These are phyloP conservation scores for Ciborinia camelliae DNA, from an alignment of 2,329 filamentous ascomycete genomes.

Conservation along the genomic window DNA sequence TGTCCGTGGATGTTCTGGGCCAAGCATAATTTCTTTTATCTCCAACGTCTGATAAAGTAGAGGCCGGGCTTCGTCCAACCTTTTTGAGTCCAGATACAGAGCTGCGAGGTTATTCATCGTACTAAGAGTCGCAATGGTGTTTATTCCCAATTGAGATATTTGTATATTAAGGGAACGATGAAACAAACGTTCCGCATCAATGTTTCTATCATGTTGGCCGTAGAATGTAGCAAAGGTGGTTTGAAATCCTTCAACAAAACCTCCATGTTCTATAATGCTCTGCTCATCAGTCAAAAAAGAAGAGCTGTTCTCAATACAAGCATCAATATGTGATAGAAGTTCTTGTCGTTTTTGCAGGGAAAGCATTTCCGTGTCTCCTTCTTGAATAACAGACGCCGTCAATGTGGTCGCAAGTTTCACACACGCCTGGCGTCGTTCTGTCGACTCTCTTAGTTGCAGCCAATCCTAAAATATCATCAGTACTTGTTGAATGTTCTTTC, in stretches of 20 bases:
- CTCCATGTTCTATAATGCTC: conserved; percentile 18
- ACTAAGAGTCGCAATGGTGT: conserved; percentile 20
- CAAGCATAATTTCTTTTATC: conserved; percentile 12
- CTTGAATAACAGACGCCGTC: conserved; percentile 3
- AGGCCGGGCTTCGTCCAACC: conserved; percentile 31
- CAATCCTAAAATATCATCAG: conserved; percentile 4
- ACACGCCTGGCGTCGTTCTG: background rate
- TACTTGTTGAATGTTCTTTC: background rate
- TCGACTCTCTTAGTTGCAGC: conserved; percentile 1
- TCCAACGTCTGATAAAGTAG: conserved; percentile 17
- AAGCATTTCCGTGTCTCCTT: background rate
- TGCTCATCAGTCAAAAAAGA: conserved; percentile 7
- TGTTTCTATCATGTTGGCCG: conserved; percentile 10
- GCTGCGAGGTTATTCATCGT: conserved; percentile 33
- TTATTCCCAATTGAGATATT: conserved; percentile 13
- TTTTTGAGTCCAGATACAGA: conserved; percentile 33
- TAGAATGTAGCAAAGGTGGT: conserved; percentile 20
- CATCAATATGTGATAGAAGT: conserved; percentile 13
- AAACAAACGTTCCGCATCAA: conserved; percentile 26
- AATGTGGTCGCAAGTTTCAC: background rate
- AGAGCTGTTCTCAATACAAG: conserved; percentile 7
- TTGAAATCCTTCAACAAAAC: conserved; percentile 2
- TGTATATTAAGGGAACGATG: conserved; percentile 18
- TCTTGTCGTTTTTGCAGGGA: conserved; percentile 8
- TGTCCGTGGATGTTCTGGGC: conserved; percentile 25